Conservation (phyloP, 257 asterid species). For the Solanum chiquidenum region DNA sequence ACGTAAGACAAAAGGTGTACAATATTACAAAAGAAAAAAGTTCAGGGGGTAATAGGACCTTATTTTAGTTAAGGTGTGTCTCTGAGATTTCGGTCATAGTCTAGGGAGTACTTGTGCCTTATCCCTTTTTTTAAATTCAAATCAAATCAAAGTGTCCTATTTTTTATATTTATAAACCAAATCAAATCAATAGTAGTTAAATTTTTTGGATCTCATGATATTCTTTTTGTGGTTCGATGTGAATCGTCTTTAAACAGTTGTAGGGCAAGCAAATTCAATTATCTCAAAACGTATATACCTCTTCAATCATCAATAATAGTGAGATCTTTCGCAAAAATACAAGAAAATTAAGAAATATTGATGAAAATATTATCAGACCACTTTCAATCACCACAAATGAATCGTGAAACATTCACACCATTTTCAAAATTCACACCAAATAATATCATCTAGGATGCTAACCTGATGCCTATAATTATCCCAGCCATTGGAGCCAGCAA, state of each 20-base stretch:
- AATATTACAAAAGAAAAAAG: too few species aligned
- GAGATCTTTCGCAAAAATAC: background rate
- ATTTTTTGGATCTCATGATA: too few species aligned
- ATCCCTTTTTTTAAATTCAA: background rate
- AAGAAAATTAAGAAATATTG: background rate
- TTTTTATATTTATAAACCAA: too few species aligned
- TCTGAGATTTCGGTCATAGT: too few species aligned
- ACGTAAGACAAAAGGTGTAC: too few species aligned
- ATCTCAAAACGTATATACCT: background rate
- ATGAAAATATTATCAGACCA: background rate
- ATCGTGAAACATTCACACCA: background rate
- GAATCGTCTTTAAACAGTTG: background rate
- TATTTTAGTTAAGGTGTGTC: too few species aligned
- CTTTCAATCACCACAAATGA: background rate
- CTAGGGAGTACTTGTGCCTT: too few species aligned
- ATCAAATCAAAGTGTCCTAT: background rate
- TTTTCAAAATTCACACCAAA: background rate
- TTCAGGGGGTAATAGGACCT: too few species aligned
- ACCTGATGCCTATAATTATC: conserved; percentile 84
- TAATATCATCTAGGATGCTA: background rate
- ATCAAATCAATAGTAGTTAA: too few species aligned
- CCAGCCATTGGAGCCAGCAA: conserved; percentile 91
- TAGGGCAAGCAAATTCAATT: background rate
- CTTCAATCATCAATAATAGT: background rate
- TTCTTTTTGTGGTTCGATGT: background rate